Conservation (phyloP, 257 asterid species). For the Lantana camara region DNA sequence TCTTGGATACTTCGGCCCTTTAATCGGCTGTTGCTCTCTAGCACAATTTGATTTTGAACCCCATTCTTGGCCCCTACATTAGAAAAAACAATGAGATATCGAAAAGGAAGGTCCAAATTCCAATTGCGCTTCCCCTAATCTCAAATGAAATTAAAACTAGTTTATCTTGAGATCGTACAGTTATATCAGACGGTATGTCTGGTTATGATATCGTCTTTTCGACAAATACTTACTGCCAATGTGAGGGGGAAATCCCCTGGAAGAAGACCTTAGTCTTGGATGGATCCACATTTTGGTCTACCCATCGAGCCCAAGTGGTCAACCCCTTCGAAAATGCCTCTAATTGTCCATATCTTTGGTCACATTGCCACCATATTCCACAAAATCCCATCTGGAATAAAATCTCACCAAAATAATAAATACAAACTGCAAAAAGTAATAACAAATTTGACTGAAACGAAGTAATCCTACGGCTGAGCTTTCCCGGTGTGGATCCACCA, state of each 20-base stretch:
- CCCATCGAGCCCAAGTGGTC: constrained; percentile 66
- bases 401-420: background rate
- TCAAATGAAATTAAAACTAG: too few species aligned
- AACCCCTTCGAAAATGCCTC: constrained; percentile 52
- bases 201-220: too few species aligned
- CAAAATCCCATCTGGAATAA: constrained; percentile 61
- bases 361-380: constrained; percentile 42
- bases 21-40: constrained; percentile 31
- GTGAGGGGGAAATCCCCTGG: constrained; percentile 63
- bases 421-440: background rate
- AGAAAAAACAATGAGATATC: too few species aligned
- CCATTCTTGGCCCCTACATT: constrained; percentile 32
- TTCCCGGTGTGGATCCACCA: constrained; percentile 63
- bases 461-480: constrained; percentile 35
- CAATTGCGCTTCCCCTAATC: too few species aligned
- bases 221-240: constrained; percentile 46
- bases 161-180: too few species aligned
- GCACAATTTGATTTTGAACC: constrained; percentile 27
- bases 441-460: background rate
- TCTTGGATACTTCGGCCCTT: constrained; percentile 41
- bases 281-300: constrained; percentile 47
- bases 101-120: too few species aligned
- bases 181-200: too few species aligned
- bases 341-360: constrained; percentile 54
- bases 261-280: constrained; percentile 52